phyloP scores from a whole-genome alignment of 2,329 filamentous ascomycete species.

The Neocucurbitaria cava region DNA sequence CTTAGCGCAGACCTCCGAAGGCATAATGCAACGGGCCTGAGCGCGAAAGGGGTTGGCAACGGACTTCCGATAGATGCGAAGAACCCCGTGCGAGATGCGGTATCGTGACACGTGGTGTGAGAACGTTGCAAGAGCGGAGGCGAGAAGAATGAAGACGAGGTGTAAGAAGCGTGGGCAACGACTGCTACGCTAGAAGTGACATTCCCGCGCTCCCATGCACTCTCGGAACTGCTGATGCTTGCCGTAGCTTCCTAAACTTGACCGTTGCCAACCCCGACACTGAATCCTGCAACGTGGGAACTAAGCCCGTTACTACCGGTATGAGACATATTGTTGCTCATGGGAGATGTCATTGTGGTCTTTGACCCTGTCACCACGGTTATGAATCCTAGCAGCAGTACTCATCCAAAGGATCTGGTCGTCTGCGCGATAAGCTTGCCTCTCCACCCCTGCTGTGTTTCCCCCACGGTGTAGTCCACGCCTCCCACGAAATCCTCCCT shows the following conservation, averaged over 20 bases:
- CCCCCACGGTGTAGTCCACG: slow-evolving; percentile 20
- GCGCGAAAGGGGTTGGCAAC: not conserved
- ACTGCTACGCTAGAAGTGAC: slow-evolving; percentile 15
- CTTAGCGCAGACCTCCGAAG: slow-evolving; percentile 7
- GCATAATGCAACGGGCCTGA: slow-evolving; percentile 6
- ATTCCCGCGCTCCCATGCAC: slow-evolving; percentile 2
- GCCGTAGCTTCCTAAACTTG: not conserved
- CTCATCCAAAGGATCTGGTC: not conserved
- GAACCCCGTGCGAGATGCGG: not conserved
- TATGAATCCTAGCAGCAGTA: not conserved
- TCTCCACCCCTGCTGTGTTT: slow-evolving; percentile 13
- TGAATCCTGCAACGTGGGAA: slow-evolving; percentile 1
- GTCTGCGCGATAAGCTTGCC: slow-evolving; percentile 21
- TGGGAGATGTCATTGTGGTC: not conserved
- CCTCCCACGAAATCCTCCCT: slow-evolving; percentile 6
- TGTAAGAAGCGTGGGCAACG: slow-evolving; percentile 7
- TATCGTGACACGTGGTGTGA: slow-evolving; percentile 5
- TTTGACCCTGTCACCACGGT: not conserved
- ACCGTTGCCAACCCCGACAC: not conserved
- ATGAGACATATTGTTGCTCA: slow-evolving; percentile 2
- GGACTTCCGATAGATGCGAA: not conserved
- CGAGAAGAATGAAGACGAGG: not conserved
- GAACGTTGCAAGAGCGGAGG: slow-evolving; percentile 13
- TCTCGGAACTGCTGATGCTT: not conserved
- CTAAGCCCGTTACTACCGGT: not conserved